Conservation (phyloP, 1,284 basidiomycete species). For the Austroboletus olivaceoglutinosus region DNA sequence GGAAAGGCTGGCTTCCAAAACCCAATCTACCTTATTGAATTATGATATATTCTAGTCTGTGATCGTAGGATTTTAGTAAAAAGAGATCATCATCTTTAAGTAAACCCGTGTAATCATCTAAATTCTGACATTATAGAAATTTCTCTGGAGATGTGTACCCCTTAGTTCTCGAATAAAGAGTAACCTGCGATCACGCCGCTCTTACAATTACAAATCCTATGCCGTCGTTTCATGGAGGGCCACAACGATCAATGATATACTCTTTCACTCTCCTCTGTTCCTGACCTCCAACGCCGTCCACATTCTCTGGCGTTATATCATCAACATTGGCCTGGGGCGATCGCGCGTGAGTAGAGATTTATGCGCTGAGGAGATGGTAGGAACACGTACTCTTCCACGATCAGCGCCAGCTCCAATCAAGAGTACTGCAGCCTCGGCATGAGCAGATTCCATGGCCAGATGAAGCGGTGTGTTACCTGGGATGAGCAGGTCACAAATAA, state of each 20-base stretch:
- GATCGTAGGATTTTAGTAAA: slow-evolving; percentile 6
- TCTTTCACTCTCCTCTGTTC: slow-evolving; percentile 77
- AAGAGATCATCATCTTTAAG: neutral
- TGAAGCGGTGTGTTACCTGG: slow-evolving; percentile 93
- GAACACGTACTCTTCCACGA: slow-evolving; percentile 67
- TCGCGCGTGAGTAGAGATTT: slow-evolving; percentile 12
- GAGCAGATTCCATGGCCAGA: slow-evolving; percentile 91
- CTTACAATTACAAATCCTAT: neutral
- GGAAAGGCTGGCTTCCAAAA: neutral
- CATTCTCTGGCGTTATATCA: slow-evolving; percentile 77
- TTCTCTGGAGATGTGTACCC: neutral
- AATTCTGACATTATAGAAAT: neutral
- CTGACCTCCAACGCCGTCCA: slow-evolving; percentile 71
- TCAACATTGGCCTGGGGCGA: slow-evolving; percentile 71
- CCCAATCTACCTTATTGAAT: slow-evolving; percentile 7
- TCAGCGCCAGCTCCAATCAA: slow-evolving; percentile 94
- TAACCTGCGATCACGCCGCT: neutral
- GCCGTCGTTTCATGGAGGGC: slow-evolving; percentile 31
- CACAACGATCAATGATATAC: slow-evolving; percentile 74
- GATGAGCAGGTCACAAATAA: neutral
- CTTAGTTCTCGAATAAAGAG: neutral
- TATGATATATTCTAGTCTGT: slow-evolving; percentile 4
- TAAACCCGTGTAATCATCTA: slow-evolving; percentile 4
- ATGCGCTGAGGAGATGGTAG: neutral
- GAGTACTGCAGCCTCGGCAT: slow-evolving; percentile 84